Evolutionary conservation across 1,284 basidiomycete species (phyloP).

Genomic region (Fomitopsis pinicola): DNA sequence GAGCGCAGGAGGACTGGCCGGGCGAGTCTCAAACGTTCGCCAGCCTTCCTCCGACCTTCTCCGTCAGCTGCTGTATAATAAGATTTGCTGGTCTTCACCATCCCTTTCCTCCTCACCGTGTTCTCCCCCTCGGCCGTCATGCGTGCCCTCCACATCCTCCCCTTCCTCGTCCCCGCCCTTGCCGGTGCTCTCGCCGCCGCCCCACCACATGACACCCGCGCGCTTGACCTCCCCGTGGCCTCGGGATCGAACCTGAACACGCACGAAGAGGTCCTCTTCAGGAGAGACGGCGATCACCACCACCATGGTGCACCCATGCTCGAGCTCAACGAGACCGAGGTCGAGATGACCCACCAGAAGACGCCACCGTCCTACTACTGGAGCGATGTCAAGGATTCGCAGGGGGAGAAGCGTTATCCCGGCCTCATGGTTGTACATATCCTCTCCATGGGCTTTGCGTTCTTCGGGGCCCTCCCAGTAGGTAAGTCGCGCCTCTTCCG

Average conservation of each 20-base stretch:
- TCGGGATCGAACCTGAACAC: background rate
- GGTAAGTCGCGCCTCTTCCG: constrained; percentile 40
- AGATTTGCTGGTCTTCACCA: background rate
- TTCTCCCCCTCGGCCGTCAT: constrained; percentile 27
- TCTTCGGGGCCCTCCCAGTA: constrained; percentile 71
- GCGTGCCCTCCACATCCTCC: constrained; percentile 27
- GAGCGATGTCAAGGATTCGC: constrained; percentile 61
- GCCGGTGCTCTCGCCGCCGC: constrained; percentile 20
- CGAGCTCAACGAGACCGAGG: constrained; percentile 70
- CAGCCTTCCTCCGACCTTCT: constrained; percentile 22
- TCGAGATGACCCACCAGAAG: constrained; percentile 56
- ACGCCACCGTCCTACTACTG: constrained; percentile 79
- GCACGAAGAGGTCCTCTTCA: constrained; percentile 14
- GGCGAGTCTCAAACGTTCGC: constrained; percentile 4
- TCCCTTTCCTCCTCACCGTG: background rate
- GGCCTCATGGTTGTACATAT: constrained; percentile 65
- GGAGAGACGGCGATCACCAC: constrained; percentile 21
- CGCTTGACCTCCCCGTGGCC: constrained; percentile 10
- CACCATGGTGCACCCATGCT: constrained; percentile 41
- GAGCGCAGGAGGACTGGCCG: background rate
- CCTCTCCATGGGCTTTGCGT: constrained; percentile 66
- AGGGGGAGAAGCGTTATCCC: constrained; percentile 46
- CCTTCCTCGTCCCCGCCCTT: constrained; percentile 29
- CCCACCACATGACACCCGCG: constrained; percentile 9
- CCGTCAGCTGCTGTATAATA: constrained; percentile 16